Percentiles rank a stretch among this genome's conserved stretches.
These are phyloP conservation scores for Rosa lucieae DNA, from an alignment of 306 rosid species.

Conservation along the genomic window DNA sequence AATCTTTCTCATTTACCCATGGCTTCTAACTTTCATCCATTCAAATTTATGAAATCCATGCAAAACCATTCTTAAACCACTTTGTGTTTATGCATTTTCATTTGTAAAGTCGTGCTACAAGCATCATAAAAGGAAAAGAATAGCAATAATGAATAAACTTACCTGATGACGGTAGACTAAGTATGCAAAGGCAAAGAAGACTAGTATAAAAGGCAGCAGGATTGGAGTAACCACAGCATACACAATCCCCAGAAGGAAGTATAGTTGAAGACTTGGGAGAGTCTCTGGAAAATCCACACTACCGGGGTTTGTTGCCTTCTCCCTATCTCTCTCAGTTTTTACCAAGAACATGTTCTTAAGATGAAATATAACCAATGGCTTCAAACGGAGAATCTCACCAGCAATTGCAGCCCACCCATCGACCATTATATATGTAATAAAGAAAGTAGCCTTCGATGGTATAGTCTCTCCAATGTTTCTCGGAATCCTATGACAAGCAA, in stretches of 20 bases:
- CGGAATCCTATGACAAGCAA: slow-evolving; percentile 57
- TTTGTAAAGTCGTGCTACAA: background rate
- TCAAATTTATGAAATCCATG: background rate
- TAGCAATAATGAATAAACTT: slow-evolving; percentile 23
- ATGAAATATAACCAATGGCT: slow-evolving; percentile 88
- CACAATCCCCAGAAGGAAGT: slow-evolving; percentile 91
- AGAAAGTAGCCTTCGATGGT: slow-evolving; percentile 98
- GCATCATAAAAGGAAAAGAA: background rate
- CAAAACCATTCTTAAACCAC: background rate
- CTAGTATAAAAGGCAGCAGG: slow-evolving; percentile 90
- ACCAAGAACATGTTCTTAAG: slow-evolving; percentile 90
- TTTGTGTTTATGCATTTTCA: background rate
- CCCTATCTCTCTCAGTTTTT: slow-evolving; percentile 94
- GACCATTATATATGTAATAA: slow-evolving; percentile 94
- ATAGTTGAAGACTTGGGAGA: slow-evolving; percentile 84
- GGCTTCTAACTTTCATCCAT: background rate
- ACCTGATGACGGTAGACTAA: slow-evolving; percentile 99
- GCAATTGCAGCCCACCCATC: slow-evolving; percentile 99
- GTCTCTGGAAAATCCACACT: slow-evolving; percentile 90
- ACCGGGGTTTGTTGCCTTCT: slow-evolving; percentile 82
- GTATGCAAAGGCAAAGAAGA: slow-evolving; percentile 96
- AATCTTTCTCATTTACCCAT: background rate
- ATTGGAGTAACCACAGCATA: slow-evolving; percentile 93
- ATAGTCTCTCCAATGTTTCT: slow-evolving; percentile 94
- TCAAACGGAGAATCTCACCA: slow-evolving; percentile 88